These are phyloP conservation scores for Saccharomycopsis fibuligera DNA, from an alignment of 805 yeast species.

Conservation along the genomic window DNA sequence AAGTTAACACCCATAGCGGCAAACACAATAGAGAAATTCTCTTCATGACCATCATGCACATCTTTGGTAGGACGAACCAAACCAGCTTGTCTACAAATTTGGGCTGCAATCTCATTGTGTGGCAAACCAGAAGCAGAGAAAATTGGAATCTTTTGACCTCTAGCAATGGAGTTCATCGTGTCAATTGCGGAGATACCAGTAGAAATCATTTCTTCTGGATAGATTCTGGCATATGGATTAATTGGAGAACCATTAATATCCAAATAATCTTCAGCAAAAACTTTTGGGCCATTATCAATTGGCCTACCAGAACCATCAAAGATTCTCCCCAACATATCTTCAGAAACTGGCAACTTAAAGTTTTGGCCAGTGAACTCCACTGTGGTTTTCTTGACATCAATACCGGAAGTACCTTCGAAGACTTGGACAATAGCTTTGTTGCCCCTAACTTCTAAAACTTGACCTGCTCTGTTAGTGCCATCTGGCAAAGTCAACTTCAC, in stretches of 20 bases:
- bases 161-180: constrained; percentile 98
- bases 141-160: constrained; percentile 99
- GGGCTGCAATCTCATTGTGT: constrained; percentile 99
- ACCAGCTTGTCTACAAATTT: constrained; percentile 99
- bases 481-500: constrained; percentile 96
- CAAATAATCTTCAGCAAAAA: constrained; percentile 95
- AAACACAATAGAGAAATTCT: constrained; percentile 96
- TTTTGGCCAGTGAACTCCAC: constrained; percentile 96
- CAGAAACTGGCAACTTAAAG: constrained; percentile 89
- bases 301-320: constrained; percentile 99
- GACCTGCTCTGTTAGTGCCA: constrained; percentile 92
- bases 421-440: constrained; percentile 97
- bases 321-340: constrained; percentile 95
- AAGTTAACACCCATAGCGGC: constrained; percentile 99
- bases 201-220: constrained; percentile 99
- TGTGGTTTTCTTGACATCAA: constrained; percentile 95
- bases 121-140: constrained; percentile 99
- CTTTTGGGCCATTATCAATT: constrained; percentile 96
- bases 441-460: constrained; percentile 96
- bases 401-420: constrained; percentile 98
- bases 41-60: constrained; percentile 99
- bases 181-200: constrained; percentile 99
- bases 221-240: constrained; percentile 95
- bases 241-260: constrained; percentile 99
- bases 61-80: constrained; percentile 98